Percentiles rank a stretch among this genome's conserved stretches.
These are phyloP conservation scores for Monilinia polystroma DNA, from an alignment of 2,329 filamentous ascomycete species.

Conservation along the genomic window DNA sequence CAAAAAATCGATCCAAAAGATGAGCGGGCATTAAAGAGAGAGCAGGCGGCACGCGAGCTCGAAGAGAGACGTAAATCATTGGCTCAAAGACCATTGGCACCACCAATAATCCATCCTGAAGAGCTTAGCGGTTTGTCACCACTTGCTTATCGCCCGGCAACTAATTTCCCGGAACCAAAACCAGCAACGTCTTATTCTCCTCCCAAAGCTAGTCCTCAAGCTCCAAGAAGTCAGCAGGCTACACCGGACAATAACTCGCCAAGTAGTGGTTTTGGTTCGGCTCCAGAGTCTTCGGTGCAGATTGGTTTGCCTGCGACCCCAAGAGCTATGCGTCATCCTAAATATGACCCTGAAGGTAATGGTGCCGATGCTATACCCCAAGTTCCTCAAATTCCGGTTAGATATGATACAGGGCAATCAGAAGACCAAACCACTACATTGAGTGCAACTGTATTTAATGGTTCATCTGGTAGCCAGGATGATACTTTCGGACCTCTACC, in stretches of 20 bases:
- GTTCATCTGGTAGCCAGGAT: conserved; percentile 34
- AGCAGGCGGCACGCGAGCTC: conserved; percentile 77
- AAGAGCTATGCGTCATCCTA: conserved; percentile 80
- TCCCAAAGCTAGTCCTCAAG: conserved; percentile 42
- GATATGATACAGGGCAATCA: conserved; percentile 41
- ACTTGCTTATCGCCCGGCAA: conserved; percentile 32
- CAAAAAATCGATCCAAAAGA: conserved; percentile 56
- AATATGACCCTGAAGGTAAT: conserved; percentile 60
- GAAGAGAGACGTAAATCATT: conserved; percentile 85
- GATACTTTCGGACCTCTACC: conserved; percentile 39
- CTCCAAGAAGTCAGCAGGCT: conserved; percentile 64
- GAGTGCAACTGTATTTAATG: conserved; percentile 25
- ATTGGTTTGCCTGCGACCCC: conserved; percentile 88
- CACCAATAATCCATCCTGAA: conserved; percentile 73
- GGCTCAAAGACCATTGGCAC: conserved; percentile 75
- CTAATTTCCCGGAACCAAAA: conserved; percentile 32
- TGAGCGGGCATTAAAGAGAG: conserved; percentile 66
- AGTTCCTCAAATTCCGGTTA: conserved; percentile 53
- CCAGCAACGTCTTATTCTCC: conserved; percentile 33
- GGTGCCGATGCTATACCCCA: conserved; percentile 57
- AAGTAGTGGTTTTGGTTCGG: conserved; percentile 47
- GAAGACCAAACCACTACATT: conserved; percentile 10
- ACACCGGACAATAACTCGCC: conserved; percentile 41
- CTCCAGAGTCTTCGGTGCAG: conserved; percentile 47
- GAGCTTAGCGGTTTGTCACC: conserved; percentile 46